These are phyloP conservation scores for Xylaria curta DNA, from an alignment of 495 filamentous ascomycete species.

Conservation along the genomic window DNA sequence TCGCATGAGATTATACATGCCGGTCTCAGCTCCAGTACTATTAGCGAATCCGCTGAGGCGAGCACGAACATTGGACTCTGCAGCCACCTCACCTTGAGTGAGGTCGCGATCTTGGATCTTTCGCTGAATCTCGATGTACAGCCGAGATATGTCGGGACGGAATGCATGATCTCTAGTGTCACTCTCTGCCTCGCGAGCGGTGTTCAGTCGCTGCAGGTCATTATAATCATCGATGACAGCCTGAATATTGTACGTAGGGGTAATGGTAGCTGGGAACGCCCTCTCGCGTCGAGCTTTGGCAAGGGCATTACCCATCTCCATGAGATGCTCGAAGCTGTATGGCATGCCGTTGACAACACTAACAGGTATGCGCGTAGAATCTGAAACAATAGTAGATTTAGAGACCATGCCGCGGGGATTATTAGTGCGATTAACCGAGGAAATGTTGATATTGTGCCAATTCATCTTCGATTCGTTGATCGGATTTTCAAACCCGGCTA, in stretches of 20 bases:
- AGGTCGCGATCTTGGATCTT: constrained; percentile 37
- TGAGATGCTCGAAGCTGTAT: constrained; percentile 5
- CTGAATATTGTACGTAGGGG: constrained; percentile 19
- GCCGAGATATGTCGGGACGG: constrained; percentile 19
- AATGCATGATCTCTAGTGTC: constrained; percentile 32
- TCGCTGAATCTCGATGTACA: constrained; percentile 30
- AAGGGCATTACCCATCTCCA: constrained; percentile 29
- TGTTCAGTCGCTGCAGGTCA: constrained; percentile 21
- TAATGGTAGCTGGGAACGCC: constrained; percentile 32
- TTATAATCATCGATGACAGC: constrained; percentile 31
- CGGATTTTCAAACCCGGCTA: neutral
- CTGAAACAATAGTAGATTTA: neutral
- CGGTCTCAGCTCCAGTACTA: constrained; percentile 32
- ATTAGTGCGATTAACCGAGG: neutral
- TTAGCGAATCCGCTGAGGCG: constrained; percentile 37
- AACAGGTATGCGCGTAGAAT: neutral
- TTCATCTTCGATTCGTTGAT: neutral
- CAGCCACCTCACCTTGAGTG: constrained; percentile 29
- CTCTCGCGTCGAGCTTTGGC: constrained; percentile 36
- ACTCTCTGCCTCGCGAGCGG: constrained; percentile 11
- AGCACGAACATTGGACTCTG: constrained; percentile 30
- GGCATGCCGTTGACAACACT: constrained; percentile 14
- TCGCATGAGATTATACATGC: constrained; percentile 38
- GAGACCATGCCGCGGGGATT: neutral
- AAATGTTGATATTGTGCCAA: neutral